A percentile compares a stretch with the other conserved stretches of the same genome.
These are phyloP conservation scores for Suhomyces sp. DNA, from an alignment of 805 yeast genomes.

Conservation along the genomic window DNA sequence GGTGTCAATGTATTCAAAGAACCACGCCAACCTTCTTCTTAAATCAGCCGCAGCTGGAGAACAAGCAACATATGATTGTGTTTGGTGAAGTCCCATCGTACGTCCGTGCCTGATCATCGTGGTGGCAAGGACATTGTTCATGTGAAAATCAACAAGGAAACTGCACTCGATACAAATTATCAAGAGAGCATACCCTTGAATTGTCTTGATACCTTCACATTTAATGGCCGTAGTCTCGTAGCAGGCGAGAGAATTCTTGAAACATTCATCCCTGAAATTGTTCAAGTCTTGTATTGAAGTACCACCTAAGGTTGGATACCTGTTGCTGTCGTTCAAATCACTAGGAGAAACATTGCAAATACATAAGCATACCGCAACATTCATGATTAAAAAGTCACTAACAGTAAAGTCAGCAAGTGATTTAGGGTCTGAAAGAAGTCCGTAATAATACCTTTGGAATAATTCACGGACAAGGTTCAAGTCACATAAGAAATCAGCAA, in stretches of 20 bases:
- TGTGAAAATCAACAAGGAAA: slow-evolving; percentile 27
- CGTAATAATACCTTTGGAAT: slow-evolving; percentile 14
- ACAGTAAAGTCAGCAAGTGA: slow-evolving; percentile 1
- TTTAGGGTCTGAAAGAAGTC: slow-evolving; percentile 1
- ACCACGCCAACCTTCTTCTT: slow-evolving; percentile 49
- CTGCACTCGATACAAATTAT: slow-evolving; percentile 36
- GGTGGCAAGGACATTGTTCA: slow-evolving; percentile 41
- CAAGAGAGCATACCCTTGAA: slow-evolving; percentile 53
- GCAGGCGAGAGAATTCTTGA: slow-evolving; percentile 44
- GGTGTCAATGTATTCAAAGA: slow-evolving; percentile 47
- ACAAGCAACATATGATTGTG: slow-evolving; percentile 39
- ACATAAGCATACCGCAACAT: slow-evolving; percentile 12
- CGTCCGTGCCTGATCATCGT: slow-evolving; percentile 54
- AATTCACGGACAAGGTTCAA: slow-evolving; percentile 9
- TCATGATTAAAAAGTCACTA: slow-evolving; percentile 20
- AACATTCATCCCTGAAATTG: slow-evolving; percentile 4
- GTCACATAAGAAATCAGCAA: slow-evolving; percentile 13
- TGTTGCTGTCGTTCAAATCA: slow-evolving; percentile 6
- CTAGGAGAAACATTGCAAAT: slow-evolving; percentile 7
- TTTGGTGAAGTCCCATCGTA: slow-evolving; percentile 57
- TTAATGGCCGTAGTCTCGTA: slow-evolving; percentile 50
- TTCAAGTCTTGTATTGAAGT: background rate
- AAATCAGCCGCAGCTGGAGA: slow-evolving; percentile 36
- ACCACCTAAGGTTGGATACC: slow-evolving; percentile 3
- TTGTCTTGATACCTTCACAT: slow-evolving; percentile 51